A percentile compares a stretch with the other conserved stretches of the same genome.
phyloP scores from a whole-genome alignment of 345 rosid species.

The Bretschneidera sinensis region DNA sequence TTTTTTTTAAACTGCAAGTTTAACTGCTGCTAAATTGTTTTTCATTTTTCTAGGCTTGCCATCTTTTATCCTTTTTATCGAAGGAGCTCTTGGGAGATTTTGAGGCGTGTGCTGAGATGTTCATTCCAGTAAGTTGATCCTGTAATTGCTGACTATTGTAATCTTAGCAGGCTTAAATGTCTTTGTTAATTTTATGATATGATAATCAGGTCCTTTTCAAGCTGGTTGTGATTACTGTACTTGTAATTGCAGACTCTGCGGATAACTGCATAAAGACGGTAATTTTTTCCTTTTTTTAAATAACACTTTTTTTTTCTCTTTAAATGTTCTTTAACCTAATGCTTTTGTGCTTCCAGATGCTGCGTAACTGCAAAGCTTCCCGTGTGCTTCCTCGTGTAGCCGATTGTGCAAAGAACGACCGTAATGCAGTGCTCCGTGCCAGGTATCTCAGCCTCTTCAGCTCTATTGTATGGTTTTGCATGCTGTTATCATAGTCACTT shows the following conservation, averaged over 20 bases:
- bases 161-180: constrained; percentile 16
- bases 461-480: constrained; percentile 9
- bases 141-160: constrained; percentile 9
- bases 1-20: constrained; percentile 11
- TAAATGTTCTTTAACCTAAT: constrained; percentile 14
- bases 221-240: constrained; percentile 99
- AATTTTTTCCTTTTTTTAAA: constrained; percentile 16
- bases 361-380: constrained; percentile 90
- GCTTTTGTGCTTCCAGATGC: constrained; percentile 56
- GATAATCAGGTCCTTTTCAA: constrained; percentile 96
- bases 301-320: constrained; percentile 6
- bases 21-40: constrained; percentile 19
- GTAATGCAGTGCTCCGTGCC: constrained; percentile 84
- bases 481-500: constrained; percentile 13
- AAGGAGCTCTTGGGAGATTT: constrained; percentile 98
- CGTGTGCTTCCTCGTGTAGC: constrained; percentile 94
- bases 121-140: constrained; percentile 74
- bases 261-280: constrained; percentile 99
- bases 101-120: constrained; percentile 89
- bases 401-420: constrained; percentile 91
- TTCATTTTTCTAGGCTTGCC: constrained; percentile 61
- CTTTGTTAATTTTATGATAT: constrained; percentile 31
- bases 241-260: constrained; percentile 98
- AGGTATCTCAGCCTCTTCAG: constrained; percentile 40
- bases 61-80: constrained; percentile 85